Base-by-base conservation (phyloP, 192 early-diverging fungal species). In the Rhizoclosmatium globosum region DNA sequence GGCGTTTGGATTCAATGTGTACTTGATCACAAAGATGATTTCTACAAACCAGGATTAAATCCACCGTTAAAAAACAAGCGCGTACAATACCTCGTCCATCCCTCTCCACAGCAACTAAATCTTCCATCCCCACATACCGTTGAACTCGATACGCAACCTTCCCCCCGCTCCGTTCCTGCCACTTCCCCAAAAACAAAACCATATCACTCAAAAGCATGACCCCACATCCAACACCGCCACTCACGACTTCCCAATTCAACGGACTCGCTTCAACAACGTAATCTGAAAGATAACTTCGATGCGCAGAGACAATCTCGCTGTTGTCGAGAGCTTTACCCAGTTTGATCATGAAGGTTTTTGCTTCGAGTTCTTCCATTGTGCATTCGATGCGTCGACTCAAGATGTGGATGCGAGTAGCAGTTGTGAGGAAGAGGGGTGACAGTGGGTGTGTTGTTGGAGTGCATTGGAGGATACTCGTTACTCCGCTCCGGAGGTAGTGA, bases 171-270 rank as follows among this genome's bases (percentile, higher is more conserved):
- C 38, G 19, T 39, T 62, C 60, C 23, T 31, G 21, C 7, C 7
- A 23, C 23, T 21, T 7, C 60, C 11, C 9, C 19, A 62, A 39
- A 23, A 62, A 7, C 38, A 62, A 19, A 9, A 62, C 60, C 60
- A 62, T 62, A 62, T 62, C 60, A 62, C 23, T 62, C 60, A 62
- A 62, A 7, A 62, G 21, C 60, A 62, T 62, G 0, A 62, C 1
- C 9, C 7, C 53, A 9, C 53, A 9, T 15, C 53, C 53, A 56
- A 9, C 21, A 7, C 11, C 21, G 11, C 21, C 60, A 23, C 23
- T 31, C 50, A 53, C 6, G 17, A 17, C 50, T 17, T 53, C 9
- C 6, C 6, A 53, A 62, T 62, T 62, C 60, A 62, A 7, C 38
- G 4, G 7, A 7, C 23, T 39, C 7, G 21, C 6, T 39, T 62